Conservation (phyloP, 2,329 filamentous ascomycete genomes). For the Scedosporium dehoogii region DNA sequence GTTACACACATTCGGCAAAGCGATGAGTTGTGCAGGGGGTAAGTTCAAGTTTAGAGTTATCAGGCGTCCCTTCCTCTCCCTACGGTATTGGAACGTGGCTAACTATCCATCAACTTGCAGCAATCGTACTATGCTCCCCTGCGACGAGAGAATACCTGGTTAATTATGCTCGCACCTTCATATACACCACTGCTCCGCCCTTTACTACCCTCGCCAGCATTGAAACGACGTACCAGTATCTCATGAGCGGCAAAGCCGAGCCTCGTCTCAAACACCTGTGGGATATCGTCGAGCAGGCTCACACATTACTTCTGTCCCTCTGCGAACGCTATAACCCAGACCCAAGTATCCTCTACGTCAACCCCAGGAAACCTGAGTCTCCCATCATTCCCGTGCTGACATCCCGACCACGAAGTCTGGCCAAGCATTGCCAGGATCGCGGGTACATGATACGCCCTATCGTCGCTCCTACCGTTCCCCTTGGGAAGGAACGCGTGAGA, state of each 20-base stretch:
- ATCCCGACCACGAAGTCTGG: constrained; percentile 45
- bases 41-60: constrained; percentile 15
- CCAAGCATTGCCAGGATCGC: constrained; percentile 45
- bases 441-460: constrained; percentile 56
- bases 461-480: constrained; percentile 57
- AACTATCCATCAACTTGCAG: constrained; percentile 13
- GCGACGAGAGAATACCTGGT: constrained; percentile 54
- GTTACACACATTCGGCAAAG: constrained; percentile 59
- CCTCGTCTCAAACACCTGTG: constrained; percentile 28
- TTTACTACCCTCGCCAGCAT: constrained; percentile 52
- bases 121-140: constrained; percentile 51
- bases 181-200: constrained; percentile 63
- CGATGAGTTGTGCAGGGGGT: constrained; percentile 61
- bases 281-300: constrained; percentile 32
- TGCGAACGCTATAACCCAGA: constrained; percentile 8
- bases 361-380: constrained; percentile 32
- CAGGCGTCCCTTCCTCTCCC: too few species aligned
- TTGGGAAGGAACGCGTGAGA: constrained; percentile 52
- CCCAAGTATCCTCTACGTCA: constrained; percentile 21
- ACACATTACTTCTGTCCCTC: constrained; percentile 30
- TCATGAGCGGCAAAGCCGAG: constrained; percentile 39
- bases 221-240: constrained; percentile 43
- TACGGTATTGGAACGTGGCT: background rate
- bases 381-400: constrained; percentile 58
- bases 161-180: constrained; percentile 66